A percentile compares a stretch with the other conserved stretches of the same genome.
These are phyloP conservation scores for Euryodendron excelsum DNA, from an alignment of 148 eudicot species.

Conservation along the genomic window DNA sequence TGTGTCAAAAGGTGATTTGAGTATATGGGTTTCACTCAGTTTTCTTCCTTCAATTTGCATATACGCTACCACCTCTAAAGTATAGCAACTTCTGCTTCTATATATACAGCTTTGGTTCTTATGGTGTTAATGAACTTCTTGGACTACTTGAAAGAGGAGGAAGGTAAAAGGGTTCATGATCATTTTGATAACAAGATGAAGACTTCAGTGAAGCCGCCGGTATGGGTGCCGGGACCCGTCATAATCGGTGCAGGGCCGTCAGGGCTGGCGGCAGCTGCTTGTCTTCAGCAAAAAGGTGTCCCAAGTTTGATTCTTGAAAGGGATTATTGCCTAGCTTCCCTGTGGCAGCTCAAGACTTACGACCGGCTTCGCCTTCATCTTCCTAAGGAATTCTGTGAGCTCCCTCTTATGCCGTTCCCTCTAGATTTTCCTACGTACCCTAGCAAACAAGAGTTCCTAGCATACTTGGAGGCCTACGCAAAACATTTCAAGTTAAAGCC, in stretches of 20 bases:
- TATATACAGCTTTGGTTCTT: neutral
- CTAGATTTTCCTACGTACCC: conserved; percentile 59
- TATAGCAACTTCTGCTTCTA: neutral
- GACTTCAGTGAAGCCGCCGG: conserved; percentile 13
- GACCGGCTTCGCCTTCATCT: conserved; percentile 69
- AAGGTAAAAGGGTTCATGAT: conserved; percentile 48
- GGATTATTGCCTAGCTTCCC: conserved; percentile 52
- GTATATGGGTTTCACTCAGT: neutral
- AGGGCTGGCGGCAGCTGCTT: conserved; percentile 60
- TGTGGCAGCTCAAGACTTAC: conserved; percentile 60
- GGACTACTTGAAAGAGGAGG: conserved; percentile 36
- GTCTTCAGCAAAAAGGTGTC: conserved; percentile 42
- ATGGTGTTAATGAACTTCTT: conserved; percentile 23
- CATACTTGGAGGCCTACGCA: conserved; percentile 50
- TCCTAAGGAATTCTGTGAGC: conserved; percentile 58
- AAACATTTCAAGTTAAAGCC: conserved; percentile 35
- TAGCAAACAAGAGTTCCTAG: conserved; percentile 49
- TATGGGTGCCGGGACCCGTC: conserved; percentile 50
- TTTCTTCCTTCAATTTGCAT: neutral
- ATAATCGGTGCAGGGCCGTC: conserved; percentile 77
- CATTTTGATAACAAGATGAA: conserved; percentile 16
- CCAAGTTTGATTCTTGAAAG: conserved; percentile 54
- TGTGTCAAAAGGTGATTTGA: neutral
- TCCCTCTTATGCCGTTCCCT: conserved; percentile 54
- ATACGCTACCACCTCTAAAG: neutral